phyloP scores from a whole-genome alignment of 305 asterid genomes.

The Fraxinus nigra region DNA sequence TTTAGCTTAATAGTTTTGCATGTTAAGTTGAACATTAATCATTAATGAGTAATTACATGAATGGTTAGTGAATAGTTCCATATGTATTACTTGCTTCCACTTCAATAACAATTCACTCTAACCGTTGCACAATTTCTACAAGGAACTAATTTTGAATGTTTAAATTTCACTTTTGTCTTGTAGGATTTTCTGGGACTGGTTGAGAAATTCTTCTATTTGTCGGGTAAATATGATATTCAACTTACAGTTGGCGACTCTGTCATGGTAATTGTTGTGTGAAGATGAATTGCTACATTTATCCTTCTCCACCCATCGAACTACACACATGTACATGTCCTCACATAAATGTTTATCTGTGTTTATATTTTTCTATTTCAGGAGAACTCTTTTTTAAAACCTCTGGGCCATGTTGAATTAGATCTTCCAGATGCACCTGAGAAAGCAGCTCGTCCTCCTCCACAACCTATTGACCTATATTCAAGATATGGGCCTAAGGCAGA shows the following conservation, averaged over 20 bases:
- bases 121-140: neutral
- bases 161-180: constrained; percentile 35
- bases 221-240: constrained; percentile 79
- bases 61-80: constrained; percentile 1
- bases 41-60: neutral
- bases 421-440: constrained; percentile 91
- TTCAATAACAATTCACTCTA: neutral
- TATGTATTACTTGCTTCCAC: neutral
- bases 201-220: constrained; percentile 79
- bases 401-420: constrained; percentile 81
- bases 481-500: constrained; percentile 90
- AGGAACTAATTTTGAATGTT: constrained; percentile 14
- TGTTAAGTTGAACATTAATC: constrained; percentile 2
- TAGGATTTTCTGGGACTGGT: constrained; percentile 97
- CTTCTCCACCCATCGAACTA: neutral
- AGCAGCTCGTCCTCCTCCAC: constrained; percentile 84
- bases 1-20: constrained; percentile 5
- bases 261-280: constrained; percentile 53
- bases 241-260: constrained; percentile 84
- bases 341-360: constrained; percentile 19
- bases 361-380: constrained; percentile 54
- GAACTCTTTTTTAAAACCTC: constrained; percentile 74
- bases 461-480: constrained; percentile 59
- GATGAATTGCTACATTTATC: constrained; percentile 10
- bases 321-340: neutral